Conservation (phyloP, 148 eudicot species). For the Diospyros kaki region DNA sequence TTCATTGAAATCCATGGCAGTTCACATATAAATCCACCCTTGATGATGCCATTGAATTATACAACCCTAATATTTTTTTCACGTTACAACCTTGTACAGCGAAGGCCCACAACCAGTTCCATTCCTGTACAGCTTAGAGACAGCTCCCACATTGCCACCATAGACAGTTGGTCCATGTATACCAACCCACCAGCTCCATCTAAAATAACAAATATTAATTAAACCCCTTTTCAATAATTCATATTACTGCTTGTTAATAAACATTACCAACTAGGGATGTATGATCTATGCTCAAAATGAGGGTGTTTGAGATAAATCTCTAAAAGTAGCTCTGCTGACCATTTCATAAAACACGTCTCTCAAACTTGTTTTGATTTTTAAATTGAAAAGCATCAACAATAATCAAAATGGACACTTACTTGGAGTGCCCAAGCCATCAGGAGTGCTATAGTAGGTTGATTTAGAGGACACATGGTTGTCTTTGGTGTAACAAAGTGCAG, state of each 20-base stretch:
- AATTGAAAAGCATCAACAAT: too few relatives aligned
- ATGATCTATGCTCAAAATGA: too few relatives aligned
- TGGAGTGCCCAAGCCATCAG: constrained; percentile 34
- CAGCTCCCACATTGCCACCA: constrained; percentile 41
- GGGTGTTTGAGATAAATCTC: too few relatives aligned
- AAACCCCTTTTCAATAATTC: not conserved
- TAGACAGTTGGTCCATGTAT: constrained; percentile 47
- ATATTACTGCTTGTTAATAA: not conserved
- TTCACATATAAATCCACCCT: too few relatives aligned
- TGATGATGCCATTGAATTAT: too few relatives aligned
- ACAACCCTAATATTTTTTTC: too few relatives aligned
- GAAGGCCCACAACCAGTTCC: constrained; percentile 66
- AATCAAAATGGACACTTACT: constrained; percentile 14
- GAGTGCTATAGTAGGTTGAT: constrained; percentile 47
- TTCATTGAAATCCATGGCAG: too few relatives aligned
- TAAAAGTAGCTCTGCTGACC: too few relatives aligned
- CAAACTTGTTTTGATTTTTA: too few relatives aligned
- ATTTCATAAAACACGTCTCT: too few relatives aligned
- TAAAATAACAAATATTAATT: constrained; percentile 1
- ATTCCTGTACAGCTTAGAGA: constrained; percentile 39
- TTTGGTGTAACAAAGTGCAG: constrained; percentile 15
- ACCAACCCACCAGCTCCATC: constrained; percentile 70
- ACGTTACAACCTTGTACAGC: too few relatives aligned
- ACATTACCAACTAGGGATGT: not conserved
- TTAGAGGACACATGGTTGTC: constrained; percentile 23